A percentile compares a stretch with the other conserved stretches of the same genome.
Conservation (phyloP, 1,284 basidiomycete species). For the Abortiporus biennis region DNA sequence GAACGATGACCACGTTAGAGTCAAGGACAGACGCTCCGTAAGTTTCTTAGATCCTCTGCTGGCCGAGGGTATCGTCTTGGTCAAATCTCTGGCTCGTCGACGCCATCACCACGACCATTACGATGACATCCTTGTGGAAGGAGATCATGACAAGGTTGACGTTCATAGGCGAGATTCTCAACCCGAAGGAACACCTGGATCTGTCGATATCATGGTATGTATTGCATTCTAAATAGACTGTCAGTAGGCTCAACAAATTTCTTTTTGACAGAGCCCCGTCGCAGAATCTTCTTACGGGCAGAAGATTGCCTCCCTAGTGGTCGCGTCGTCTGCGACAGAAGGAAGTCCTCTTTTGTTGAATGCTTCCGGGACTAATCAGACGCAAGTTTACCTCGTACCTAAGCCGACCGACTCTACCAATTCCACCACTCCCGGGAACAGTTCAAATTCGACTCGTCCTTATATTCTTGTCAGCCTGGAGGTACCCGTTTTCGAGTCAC, state of each 20-base stretch:
- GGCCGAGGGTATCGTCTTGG: no score
- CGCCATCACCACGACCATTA: conserved; percentile 11
- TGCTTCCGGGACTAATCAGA: conserved; percentile 47
- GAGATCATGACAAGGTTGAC: conserved; percentile 9
- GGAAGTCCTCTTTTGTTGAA: conserved; percentile 41
- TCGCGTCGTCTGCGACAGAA: conserved; percentile 26
- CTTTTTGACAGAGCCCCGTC: conserved; percentile 20
- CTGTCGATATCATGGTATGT: conserved; percentile 43
- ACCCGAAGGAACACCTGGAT: no score
- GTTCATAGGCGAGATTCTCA: no score
- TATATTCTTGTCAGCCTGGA: no score
- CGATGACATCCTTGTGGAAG: neutral
- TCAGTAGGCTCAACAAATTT: neutral
- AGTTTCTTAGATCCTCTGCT: no score
- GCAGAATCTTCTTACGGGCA: conserved; percentile 22
- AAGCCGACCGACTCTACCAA: conserved; percentile 11
- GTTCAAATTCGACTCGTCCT: conserved; percentile 5
- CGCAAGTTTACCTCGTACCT: conserved; percentile 44
- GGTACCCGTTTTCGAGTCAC: no score
- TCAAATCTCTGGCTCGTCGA: conserved; percentile 3
- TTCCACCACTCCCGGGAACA: conserved; percentile 6
- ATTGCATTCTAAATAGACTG: neutral
- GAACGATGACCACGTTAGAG: conserved; percentile 19
- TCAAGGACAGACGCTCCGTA: conserved; percentile 12
- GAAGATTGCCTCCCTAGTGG: conserved; percentile 42